phyloP scores from a whole-genome alignment of 148 eudicot genomes.

The Rhododendron henanense region DNA sequence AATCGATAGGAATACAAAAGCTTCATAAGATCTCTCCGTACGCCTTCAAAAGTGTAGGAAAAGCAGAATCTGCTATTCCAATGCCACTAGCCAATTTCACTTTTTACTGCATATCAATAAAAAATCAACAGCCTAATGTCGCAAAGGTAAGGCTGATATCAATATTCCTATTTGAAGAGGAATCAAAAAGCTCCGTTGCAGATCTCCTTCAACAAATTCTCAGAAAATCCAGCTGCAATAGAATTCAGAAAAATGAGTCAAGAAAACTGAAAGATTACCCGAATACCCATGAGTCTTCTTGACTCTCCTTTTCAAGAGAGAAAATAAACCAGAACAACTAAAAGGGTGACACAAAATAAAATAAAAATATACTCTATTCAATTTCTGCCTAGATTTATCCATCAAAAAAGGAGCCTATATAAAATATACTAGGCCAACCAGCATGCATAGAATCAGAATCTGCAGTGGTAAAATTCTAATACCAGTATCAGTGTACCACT shows the following conservation, averaged over 20 bases:
- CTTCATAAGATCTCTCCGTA: not conserved
- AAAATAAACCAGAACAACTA: not conserved
- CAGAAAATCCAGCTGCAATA: not conserved
- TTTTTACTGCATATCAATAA: not conserved
- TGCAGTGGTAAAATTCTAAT: too few relatives aligned
- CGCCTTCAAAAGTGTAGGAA: not conserved
- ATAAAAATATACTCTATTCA: not conserved
- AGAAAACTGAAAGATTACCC: constrained; percentile 8
- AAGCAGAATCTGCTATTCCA: not conserved
- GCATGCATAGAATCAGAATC: too few relatives aligned
- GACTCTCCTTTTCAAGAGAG: not conserved
- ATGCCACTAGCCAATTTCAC: not conserved
- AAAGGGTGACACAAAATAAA: too few relatives aligned
- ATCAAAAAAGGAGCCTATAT: too few relatives aligned
- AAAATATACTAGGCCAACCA: too few relatives aligned
- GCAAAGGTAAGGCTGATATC: not conserved
- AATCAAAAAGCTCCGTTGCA: not conserved
- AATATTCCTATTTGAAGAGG: not conserved
- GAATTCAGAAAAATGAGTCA: constrained; percentile 8
- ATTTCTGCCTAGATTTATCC: constrained; percentile 1
- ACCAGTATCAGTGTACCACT: too few relatives aligned
- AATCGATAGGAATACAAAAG: not conserved
- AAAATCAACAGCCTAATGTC: not conserved
- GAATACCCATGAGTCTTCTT: constrained; percentile 3
- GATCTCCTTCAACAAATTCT: not conserved